Conservation (phyloP, 441 rosid species). For the Populus tomentosa region DNA sequence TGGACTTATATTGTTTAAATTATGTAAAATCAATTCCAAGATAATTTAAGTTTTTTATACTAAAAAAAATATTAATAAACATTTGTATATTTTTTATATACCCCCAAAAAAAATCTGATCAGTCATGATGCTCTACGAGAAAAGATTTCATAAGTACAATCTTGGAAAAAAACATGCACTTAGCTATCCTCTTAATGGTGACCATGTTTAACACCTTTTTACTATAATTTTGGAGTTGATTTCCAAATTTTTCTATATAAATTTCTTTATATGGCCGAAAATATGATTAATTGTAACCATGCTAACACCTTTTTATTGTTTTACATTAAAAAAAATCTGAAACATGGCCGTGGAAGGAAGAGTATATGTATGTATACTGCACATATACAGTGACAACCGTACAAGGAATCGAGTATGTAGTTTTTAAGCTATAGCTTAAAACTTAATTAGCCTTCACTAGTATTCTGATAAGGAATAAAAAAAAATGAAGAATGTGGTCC, state of each 20-base stretch:
- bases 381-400: too few species aligned
- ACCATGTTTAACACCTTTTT: not conserved
- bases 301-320: not conserved
- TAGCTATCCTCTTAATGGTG: not conserved
- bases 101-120: too few species aligned
- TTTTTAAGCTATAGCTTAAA: not conserved
- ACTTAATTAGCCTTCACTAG: conserved; percentile 3
- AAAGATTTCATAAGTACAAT: not conserved
- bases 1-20: too few species aligned
- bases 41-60: too few species aligned
- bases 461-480: conserved; percentile 7
- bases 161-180: not conserved
- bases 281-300: not conserved
- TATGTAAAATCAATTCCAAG: too few species aligned
- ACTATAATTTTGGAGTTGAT: not conserved
- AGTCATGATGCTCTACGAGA: not conserved
- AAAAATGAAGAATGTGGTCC: conserved; percentile 41
- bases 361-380: too few species aligned
- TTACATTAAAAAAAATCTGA: not conserved
- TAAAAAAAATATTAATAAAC: too few species aligned
- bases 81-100: too few species aligned
- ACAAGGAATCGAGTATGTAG: not conserved
- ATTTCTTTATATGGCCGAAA: not conserved
- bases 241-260: too few species aligned
- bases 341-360: not conserved